Base-by-base conservation (phyloP, 2,329 filamentous ascomycete genomes). In the Fusarium albosuccineum region DNA sequence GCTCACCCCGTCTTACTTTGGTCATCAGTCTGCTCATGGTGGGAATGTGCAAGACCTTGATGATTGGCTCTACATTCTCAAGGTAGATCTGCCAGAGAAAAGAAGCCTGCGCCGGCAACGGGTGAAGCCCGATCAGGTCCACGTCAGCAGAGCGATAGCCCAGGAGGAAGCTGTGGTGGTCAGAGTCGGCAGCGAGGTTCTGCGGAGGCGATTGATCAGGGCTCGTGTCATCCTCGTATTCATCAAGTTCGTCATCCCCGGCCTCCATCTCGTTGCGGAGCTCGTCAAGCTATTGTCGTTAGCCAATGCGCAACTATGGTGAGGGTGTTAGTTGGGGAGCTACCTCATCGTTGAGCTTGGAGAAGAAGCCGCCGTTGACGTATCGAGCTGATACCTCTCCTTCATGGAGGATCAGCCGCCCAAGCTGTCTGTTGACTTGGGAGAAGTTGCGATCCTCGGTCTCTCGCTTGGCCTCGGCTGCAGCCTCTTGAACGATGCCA, bases 351-450 rank as follows among this genome's bases (percentile, higher is more conserved):
- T 89, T 91, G 49, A 94, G 82, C 66, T 87, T 91, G 14, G 90
- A 87, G 89, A 90, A 93, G 73, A 93, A 92, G 10, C 87, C 89
- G 75, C 88, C 92, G 78, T 90, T 92, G 67, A 94, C 87, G 75
- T 94, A 94, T 72, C 90, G 82, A 49, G 88, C 89, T 42, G 88
- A 89, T 62, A 86, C 87, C 34, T 89, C 89, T 60, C 84, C 83
- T 59, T 93, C 89, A 62, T 90, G 90, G 33, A 93, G 80, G 0
- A 93, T 89, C 57, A 94, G 78, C 30, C 91, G 82, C 4, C 91
- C 90, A 9, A 68, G 62, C 22, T 68, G 62, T 44, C 60, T 69
- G 17, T 64, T 37, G 13, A 64, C 14, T 3, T 36, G 45, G 44
- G 63, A 50, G 46, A 76, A 91, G 88, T 57, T 87, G 81, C 44